These are phyloP conservation scores for Cryptococcus floricola DNA, from an alignment of 1,284 basidiomycete genomes.

Conservation along the genomic window DNA sequence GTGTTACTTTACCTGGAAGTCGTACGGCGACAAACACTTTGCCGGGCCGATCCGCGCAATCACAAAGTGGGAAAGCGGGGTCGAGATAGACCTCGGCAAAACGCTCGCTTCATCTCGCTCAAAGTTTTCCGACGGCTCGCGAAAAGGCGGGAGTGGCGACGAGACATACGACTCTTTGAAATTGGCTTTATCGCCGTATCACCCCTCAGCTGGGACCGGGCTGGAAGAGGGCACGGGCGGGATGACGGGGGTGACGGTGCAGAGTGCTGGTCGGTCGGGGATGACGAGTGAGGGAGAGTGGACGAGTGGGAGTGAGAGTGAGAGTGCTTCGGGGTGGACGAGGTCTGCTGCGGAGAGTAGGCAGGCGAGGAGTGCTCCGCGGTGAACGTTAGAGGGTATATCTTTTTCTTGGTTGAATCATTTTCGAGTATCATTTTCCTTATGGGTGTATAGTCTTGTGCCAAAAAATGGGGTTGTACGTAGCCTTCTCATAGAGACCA, in stretches of 20 bases:
- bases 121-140: not conserved
- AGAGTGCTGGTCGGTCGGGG: not conserved
- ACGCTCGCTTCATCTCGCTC: constrained; percentile 24
- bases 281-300: not conserved
- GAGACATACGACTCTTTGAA: not conserved
- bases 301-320: constrained; percentile 1
- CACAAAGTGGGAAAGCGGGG: constrained; percentile 49
- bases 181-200: not conserved
- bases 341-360: too few species aligned
- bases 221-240: not conserved
- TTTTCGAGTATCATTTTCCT: too few species aligned
- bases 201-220: not conserved
- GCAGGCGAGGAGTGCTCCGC: too few species aligned
- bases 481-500: too few species aligned
- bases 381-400: too few species aligned
- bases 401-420: too few species aligned
- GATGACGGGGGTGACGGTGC: not conserved
- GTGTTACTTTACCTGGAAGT: constrained; percentile 36
- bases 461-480: too few species aligned
- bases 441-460: too few species aligned
- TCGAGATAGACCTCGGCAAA: constrained; percentile 42
- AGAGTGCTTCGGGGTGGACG: not conserved
- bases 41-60: constrained; percentile 47
- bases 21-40: constrained; percentile 39
- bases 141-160: not conserved